phyloP scores from a whole-genome alignment of 768 basidiomycete genomes.

The Podaxis sp. region DNA sequence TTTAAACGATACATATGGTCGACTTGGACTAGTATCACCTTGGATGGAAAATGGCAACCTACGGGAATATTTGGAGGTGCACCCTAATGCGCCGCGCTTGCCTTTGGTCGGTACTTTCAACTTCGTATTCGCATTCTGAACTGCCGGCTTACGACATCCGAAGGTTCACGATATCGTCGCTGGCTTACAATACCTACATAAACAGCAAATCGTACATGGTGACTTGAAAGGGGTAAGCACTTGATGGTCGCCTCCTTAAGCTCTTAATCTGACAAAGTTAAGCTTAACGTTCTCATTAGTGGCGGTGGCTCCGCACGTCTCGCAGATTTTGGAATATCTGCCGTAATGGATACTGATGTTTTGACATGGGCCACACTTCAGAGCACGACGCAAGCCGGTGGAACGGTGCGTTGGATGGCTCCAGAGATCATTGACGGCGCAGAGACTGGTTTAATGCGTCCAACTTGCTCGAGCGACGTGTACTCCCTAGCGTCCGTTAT shows the following conservation, averaged over 20 bases:
- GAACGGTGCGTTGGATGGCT: conserved; percentile 1
- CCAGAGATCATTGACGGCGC: conserved; percentile 12
- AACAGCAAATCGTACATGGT: not conserved
- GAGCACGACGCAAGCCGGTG: not conserved
- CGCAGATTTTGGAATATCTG: not conserved
- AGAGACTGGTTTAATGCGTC: not conserved
- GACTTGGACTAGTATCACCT: conserved; percentile 11
- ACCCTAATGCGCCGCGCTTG: not conserved
- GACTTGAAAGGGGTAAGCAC: not conserved
- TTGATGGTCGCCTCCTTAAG: not conserved
- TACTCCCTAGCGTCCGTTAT: conserved; percentile 21
- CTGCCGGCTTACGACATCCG: not conserved
- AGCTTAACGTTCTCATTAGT: not conserved
- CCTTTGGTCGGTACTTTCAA: not conserved
- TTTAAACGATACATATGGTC: not conserved
- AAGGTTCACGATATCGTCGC: not conserved
- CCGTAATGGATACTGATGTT: not conserved
- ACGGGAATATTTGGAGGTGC: not conserved
- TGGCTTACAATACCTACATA: not conserved
- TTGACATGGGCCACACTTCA: conserved; percentile 1
- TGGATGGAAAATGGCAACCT: conserved; percentile 13
- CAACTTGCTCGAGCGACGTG: conserved; percentile 9
- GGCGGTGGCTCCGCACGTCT: not conserved
- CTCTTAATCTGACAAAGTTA: not conserved
- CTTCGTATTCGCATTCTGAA: not conserved